Evolutionary conservation across 495 filamentous ascomycete species (phyloP).

Genomic region (Xylaria intraflava): DNA sequence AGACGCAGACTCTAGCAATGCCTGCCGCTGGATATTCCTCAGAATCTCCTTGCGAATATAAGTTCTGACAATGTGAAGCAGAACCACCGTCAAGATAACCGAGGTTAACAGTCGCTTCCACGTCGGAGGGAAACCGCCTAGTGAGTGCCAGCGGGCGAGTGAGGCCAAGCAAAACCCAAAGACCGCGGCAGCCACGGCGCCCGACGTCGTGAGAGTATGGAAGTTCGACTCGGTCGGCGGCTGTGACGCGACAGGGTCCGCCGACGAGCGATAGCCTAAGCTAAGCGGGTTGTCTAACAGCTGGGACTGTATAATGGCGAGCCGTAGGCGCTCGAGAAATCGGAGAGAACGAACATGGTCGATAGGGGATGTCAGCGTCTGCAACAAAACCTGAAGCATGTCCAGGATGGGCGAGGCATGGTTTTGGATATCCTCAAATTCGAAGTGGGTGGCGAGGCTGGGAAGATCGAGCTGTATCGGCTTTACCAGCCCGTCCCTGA

Average conservation of each 20-base stretch:
- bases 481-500: conserved; percentile 58
- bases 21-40: conserved; percentile 71
- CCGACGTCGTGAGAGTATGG: conserved; percentile 31
- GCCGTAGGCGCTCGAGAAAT: conserved; percentile 93
- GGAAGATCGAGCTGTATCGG: conserved; percentile 53
- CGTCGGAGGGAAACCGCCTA: conserved; percentile 40
- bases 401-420: conserved; percentile 21
- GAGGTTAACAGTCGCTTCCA: conserved; percentile 54
- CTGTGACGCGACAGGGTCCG: conserved; percentile 19
- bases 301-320: conserved; percentile 91
- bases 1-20: conserved; percentile 61
- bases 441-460: conserved; percentile 16
- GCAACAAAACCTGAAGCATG: conserved; percentile 29
- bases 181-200: conserved; percentile 40
- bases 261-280: conserved; percentile 18
- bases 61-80: conserved; percentile 55
- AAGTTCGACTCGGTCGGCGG: conserved; percentile 16
- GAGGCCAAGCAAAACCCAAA: conserved; percentile 66
- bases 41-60: conserved; percentile 79
- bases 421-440: conserved; percentile 17
- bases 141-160: conserved; percentile 61
- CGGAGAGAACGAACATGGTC: conserved; percentile 74
- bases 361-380: conserved; percentile 66
- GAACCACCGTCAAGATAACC: conserved; percentile 48
- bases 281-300: conserved; percentile 49